Conservation (phyloP, 2,329 filamentous ascomycete genomes). For the Fusarium caatingaense region DNA sequence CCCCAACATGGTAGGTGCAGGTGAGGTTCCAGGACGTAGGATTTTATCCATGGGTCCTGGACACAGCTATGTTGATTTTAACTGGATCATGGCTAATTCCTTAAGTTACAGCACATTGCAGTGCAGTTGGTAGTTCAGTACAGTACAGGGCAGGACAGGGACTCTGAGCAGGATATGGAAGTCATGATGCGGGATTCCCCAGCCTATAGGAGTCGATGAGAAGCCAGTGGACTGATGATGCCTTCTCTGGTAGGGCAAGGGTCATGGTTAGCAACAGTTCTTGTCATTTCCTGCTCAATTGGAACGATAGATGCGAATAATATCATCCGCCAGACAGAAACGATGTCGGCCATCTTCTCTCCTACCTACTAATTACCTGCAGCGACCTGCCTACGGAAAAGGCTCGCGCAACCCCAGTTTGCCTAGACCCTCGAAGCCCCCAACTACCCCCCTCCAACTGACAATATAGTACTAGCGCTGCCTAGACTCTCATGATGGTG, state of each 20-base stretch:
- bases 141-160: not conserved
- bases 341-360: not conserved
- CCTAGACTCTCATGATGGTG: slow-evolving; percentile 36
- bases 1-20: slow-evolving; percentile 38
- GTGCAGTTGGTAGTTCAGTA: not conserved
- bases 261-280: not conserved
- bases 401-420: slow-evolving; percentile 44
- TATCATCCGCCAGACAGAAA: not conserved
- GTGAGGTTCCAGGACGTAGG: slow-evolving; percentile 9
- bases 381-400: slow-evolving; percentile 36
- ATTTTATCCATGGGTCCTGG: slow-evolving; percentile 18
- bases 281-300: not conserved
- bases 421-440: slow-evolving; percentile 41
- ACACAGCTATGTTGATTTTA: not conserved
- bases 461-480: slow-evolving; percentile 1
- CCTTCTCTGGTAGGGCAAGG: not conserved
- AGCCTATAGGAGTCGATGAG: not conserved
- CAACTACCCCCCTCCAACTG: slow-evolving; percentile 23
- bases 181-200: slow-evolving; percentile 22
- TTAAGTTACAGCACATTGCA: not conserved
- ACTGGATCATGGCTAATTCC: slow-evolving; percentile 3
- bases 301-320: not conserved
- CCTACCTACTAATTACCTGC: not conserved
- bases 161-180: not conserved
- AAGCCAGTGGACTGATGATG: slow-evolving; percentile 3